Conservation (phyloP, 2,329 filamentous ascomycete genomes). For the Ophiobolus disseminans region DNA sequence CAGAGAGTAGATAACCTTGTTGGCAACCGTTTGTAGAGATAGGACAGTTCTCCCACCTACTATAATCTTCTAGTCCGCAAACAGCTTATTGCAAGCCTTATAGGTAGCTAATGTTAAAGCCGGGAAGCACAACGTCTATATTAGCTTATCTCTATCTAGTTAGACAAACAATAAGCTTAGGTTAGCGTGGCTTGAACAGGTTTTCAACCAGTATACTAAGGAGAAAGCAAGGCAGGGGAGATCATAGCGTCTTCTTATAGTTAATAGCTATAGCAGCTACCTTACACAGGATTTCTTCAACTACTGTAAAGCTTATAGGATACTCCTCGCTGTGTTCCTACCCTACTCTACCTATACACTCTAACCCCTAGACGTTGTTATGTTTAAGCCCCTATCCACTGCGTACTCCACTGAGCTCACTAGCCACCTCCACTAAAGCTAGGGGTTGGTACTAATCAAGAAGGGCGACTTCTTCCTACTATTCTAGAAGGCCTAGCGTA, state of each 20-base stretch:
- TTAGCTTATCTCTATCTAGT: background rate
- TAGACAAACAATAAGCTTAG: background rate
- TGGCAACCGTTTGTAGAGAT: slow-evolving; percentile 19
- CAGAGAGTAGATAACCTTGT: slow-evolving; percentile 10
- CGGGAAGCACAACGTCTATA: background rate
- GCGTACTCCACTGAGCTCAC: background rate
- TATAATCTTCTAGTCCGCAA: background rate
- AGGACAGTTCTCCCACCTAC: slow-evolving; percentile 9
- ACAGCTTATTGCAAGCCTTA: background rate
- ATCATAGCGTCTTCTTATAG: background rate
- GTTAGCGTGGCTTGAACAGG: background rate
- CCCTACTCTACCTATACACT: background rate
- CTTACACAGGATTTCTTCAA: background rate
- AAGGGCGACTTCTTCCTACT: background rate
- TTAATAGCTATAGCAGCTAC: background rate
- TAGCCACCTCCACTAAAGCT: background rate
- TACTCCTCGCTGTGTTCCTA: background rate
- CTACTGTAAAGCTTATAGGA: background rate
- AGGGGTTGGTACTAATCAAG: background rate
- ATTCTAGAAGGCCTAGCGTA: background rate
- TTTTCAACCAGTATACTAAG: background rate
- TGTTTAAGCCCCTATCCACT: background rate
- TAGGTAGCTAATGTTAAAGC: background rate
- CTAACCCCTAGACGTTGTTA: background rate
- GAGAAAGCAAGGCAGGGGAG: background rate